Conservation (phyloP, 1,284 basidiomycete species). For the Ganoderma meredithae region DNA sequence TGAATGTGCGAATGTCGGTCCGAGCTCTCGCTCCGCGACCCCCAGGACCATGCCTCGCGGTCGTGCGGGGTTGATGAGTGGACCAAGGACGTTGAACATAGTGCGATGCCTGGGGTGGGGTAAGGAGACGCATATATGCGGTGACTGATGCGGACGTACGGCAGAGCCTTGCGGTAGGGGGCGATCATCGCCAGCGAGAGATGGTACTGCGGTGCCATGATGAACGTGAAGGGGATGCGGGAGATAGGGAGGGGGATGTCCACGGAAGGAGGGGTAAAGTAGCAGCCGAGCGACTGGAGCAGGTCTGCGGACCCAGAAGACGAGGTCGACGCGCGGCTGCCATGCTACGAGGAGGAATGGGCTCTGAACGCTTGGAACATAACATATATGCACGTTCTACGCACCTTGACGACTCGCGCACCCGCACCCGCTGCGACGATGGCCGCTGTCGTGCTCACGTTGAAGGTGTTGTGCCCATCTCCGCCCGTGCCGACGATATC, state of each 20-base stretch:
- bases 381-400: conserved; percentile 9
- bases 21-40: conserved; percentile 88
- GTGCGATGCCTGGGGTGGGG: conserved; percentile 68
- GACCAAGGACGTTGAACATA: conserved; percentile 96
- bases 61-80: conserved; percentile 91
- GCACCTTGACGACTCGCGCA: conserved; percentile 90
- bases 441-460: conserved; percentile 95
- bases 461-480: conserved; percentile 97
- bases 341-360: conserved; percentile 72
- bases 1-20: conserved; percentile 83
- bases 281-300: conserved; percentile 85
- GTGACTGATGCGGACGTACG: conserved; percentile 50
- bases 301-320: conserved; percentile 96
- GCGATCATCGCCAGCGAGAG: conserved; percentile 87
- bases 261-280: conserved; percentile 75
- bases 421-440: conserved; percentile 96
- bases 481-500: conserved; percentile 90
- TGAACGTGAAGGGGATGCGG: conserved; percentile 86
- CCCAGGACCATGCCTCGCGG: conserved; percentile 92
- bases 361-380: background rate
- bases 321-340: conserved; percentile 93
- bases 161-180: conserved; percentile 86
- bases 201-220: conserved; percentile 95
- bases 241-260: conserved; percentile 62
- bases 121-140: background rate